Evolutionary conservation across 768 basidiomycete genomes (phyloP).

Genomic region (Daedalea quercina): DNA sequence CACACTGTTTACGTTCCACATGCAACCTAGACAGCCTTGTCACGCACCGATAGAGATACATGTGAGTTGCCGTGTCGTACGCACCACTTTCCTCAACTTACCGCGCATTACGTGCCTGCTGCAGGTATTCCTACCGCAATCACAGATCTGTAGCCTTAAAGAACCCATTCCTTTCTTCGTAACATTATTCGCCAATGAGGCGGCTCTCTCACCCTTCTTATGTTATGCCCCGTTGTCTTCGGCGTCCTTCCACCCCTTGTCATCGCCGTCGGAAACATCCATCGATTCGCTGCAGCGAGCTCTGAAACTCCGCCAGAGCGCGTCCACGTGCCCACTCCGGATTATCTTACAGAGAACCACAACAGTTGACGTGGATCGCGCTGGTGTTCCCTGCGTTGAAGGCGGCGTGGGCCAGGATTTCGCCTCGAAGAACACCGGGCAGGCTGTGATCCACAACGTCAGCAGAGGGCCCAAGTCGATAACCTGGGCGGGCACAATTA

Average conservation of each 20-base stretch:
- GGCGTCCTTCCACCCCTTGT: constrained; percentile 20
- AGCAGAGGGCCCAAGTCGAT: constrained; percentile 9
- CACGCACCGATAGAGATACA: constrained; percentile 12
- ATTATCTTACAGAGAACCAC: constrained; percentile 5
- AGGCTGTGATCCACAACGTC: constrained; percentile 15
- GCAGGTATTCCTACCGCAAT: constrained; percentile 19
- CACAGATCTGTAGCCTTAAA: constrained; percentile 18
- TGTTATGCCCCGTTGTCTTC: constrained; percentile 14
- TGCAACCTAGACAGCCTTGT: constrained; percentile 9
- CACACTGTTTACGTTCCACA: constrained; percentile 15
- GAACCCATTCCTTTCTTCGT: constrained; percentile 23
- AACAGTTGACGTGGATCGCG: constrained; percentile 6
- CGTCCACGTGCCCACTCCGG: background rate
- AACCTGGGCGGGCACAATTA: constrained; percentile 21
- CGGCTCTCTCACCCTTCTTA: constrained; percentile 14
- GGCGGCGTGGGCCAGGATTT: background rate
- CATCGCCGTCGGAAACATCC: constrained; percentile 6
- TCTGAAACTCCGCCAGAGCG: constrained; percentile 4
- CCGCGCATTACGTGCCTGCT: background rate
- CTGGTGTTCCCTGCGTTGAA: background rate
- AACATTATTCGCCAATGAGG: constrained; percentile 18
- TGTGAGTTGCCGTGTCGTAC: constrained; percentile 8
- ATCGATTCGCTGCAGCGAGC: constrained; percentile 8
- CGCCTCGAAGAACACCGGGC: constrained; percentile 10
- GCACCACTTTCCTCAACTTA: background rate